Conservation (phyloP, 2,329 filamentous ascomycete species). For the Juglanconis oblonga region DNA sequence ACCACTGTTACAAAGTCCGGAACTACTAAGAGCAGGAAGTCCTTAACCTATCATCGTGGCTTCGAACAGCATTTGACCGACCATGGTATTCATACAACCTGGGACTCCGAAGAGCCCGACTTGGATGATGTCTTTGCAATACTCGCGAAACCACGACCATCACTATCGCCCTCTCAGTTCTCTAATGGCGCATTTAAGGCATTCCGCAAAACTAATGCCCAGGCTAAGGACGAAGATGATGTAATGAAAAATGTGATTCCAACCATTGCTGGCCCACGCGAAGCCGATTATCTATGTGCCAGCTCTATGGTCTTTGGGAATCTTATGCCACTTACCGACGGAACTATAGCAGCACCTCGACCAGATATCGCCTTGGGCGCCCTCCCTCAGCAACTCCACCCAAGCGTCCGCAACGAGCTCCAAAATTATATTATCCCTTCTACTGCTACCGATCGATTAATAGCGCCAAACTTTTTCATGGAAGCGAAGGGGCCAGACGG, state of each 20-base stretch:
- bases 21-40: no score
- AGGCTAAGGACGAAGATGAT: slow-evolving; percentile 10
- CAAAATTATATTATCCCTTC: slow-evolving; percentile 31
- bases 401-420: slow-evolving; percentile 24
- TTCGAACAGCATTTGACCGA: not conserved
- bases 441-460: no score
- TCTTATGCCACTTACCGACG: slow-evolving; percentile 33
- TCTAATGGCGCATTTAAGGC: slow-evolving; percentile 26
- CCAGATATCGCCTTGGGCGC: slow-evolving; percentile 33
- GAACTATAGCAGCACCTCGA: slow-evolving; percentile 25
- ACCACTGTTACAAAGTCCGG: no score
- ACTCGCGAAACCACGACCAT: slow-evolving; percentile 26
- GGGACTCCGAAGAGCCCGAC: slow-evolving; percentile 29
- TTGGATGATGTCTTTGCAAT: slow-evolving; percentile 27
- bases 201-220: slow-evolving; percentile 28
- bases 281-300: slow-evolving; percentile 23
- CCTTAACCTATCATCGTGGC: no score
- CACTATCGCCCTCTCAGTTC: slow-evolving; percentile 35
- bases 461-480: no score
- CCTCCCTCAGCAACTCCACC: slow-evolving; percentile 13
- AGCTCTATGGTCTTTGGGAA: slow-evolving; percentile 31
- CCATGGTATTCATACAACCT: slow-evolving; percentile 27
- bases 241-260: slow-evolving; percentile 32
- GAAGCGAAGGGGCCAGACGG: no score
- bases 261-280: slow-evolving; percentile 25